These are phyloP conservation scores for Xylaria sp. DNA, from an alignment of 2,329 filamentous ascomycete species.

Conservation along the genomic window DNA sequence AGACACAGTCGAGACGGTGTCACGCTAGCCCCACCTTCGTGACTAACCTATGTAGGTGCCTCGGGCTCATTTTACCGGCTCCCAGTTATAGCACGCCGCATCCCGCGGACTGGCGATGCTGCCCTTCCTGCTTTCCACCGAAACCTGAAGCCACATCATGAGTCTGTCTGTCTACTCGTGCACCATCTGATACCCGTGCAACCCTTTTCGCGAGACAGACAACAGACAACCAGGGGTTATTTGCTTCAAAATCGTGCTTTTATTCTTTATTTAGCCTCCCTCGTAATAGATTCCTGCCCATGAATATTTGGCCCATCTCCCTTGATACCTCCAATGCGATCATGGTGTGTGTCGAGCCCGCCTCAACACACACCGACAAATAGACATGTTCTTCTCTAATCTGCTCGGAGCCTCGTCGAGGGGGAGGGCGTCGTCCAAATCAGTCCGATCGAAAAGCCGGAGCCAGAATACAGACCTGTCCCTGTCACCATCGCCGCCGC, in stretches of 20 bases:
- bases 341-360: conserved; percentile 19
- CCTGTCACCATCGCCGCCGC: conserved; percentile 19
- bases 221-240: background rate
- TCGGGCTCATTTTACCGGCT: background rate
- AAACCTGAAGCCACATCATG: too few species aligned
- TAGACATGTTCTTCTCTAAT: conserved; percentile 28
- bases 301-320: background rate
- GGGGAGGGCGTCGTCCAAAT: conserved; percentile 19
- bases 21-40: background rate
- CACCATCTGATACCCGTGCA: too few species aligned
- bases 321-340: conserved; percentile 6
- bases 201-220: background rate
- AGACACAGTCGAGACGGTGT: background rate
- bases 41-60: background rate
- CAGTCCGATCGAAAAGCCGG: conserved; percentile 16
- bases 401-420: conserved; percentile 24
- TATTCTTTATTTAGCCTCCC: background rate
- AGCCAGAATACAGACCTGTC: conserved; percentile 17
- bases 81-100: conserved; percentile 2
- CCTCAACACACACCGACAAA: conserved; percentile 15
- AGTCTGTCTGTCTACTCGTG: too few species aligned
- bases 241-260: background rate
- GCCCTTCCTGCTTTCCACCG: background rate
- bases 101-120: conserved; percentile 9
- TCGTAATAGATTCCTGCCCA: background rate